Evolutionary conservation across 1,139 yeast species (phyloP), one percentile per base, ranked within the genome.

Genomic region (Suzukiozyma palmioleophila): DNA sequence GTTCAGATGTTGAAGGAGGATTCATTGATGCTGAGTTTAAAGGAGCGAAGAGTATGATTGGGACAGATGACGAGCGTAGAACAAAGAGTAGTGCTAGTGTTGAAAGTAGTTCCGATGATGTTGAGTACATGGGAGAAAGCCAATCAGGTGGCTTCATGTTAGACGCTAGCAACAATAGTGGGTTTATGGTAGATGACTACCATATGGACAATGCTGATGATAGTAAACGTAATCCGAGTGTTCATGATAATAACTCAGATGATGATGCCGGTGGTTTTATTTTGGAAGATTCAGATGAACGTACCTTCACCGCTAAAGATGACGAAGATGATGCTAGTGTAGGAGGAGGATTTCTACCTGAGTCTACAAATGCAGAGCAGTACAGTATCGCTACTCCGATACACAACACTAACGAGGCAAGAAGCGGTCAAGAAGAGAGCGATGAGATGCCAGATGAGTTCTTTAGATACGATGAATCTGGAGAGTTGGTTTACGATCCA

Each of bases 401-500:
- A 7, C 25, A 31, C 11, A 8, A 24, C 15, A 31, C 12, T 15
- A 11, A 6, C 16, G n/a, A n/a, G 5, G 8, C n/a, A 32, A 5
- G 11, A 26, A 18, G 7, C 22, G 22, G 7, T 18, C 7, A 22
- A 8, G 38, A 30, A 13, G 31, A 10, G 8, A n/a, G 37, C 4
- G 40, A 39, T 7, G 50, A 47, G 5, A 25, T 51, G 7, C 52
- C 54, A 9, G 51, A 48, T 18, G 41, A 40, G 1, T 42, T 36
- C 16, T 59, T 60, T 36, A 35, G 40, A 6, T 34, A 42, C 6
- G 44, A 50, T 32, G 52, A 44, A 3, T 33, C 47, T 22, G 64
- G 64, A 1, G 54, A 56, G 15, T 41, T 59, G 11, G 42, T 58
- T 1, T 59, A 55, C 37, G 50, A 51, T 32, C 62, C 62, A 14